A percentile compares a stretch with the other conserved stretches of the same genome.
phyloP scores from a whole-genome alignment of 495 filamentous ascomycete genomes.

The Xylaria curta region DNA sequence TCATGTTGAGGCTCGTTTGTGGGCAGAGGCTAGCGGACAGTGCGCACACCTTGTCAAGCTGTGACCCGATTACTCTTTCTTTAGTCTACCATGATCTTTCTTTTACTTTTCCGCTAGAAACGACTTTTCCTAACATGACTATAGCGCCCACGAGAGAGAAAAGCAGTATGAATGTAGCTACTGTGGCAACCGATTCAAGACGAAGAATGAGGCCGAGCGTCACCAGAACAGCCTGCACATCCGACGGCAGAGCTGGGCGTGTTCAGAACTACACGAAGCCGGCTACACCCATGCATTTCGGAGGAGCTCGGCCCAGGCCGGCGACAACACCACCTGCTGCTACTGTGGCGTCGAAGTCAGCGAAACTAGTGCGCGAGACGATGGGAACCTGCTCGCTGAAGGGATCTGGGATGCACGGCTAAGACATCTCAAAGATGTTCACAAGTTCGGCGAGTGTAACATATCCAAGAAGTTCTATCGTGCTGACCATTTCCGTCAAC shows the following conservation, averaged over 20 bases:
- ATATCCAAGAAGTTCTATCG: constrained; percentile 97
- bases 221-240: constrained; percentile 68
- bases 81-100: background rate
- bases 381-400: background rate
- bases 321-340: background rate
- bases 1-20: background rate
- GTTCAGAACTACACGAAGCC: background rate
- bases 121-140: background rate
- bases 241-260: background rate
- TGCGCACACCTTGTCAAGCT: background rate
- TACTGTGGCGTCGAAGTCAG: background rate
- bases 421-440: constrained; percentile 83
- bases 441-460: constrained; percentile 98
- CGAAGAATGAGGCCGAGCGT: constrained; percentile 97
- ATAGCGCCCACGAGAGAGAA: constrained; percentile 51
- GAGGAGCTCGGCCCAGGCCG: background rate
- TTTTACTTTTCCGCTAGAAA: background rate
- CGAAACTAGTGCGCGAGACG: background rate
- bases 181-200: constrained; percentile 96
- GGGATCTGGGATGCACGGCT: constrained; percentile 70
- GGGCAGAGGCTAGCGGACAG: background rate
- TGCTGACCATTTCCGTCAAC: constrained; percentile 97
- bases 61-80: background rate
- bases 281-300: background rate
- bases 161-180: constrained; percentile 94